phyloP scores from a whole-genome alignment of 345 rosid genomes.

The Trapa bicornis region DNA sequence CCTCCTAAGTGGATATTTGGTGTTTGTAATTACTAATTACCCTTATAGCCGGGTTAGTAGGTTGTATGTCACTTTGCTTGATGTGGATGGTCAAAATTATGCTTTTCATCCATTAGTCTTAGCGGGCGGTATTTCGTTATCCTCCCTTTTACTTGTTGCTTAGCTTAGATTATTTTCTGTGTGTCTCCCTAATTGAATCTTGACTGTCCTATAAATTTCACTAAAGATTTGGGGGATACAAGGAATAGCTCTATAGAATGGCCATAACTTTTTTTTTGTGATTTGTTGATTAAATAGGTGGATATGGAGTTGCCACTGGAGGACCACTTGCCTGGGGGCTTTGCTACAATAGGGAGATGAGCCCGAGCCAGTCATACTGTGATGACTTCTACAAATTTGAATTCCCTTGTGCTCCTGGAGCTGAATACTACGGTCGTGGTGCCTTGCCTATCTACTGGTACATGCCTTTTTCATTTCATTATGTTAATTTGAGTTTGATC shows the following conservation, averaged over 20 bases:
- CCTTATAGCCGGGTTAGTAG: too few species aligned
- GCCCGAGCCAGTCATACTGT: constrained; percentile 79
- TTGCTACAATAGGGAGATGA: constrained; percentile 86
- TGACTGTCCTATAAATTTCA: background rate
- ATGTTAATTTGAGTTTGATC: background rate
- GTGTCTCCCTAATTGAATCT: background rate
- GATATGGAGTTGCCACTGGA: constrained; percentile 93
- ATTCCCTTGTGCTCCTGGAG: constrained; percentile 87
- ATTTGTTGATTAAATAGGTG: constrained; percentile 37
- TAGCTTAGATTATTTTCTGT: background rate
- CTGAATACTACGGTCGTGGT: constrained; percentile 92
- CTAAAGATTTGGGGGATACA: background rate
- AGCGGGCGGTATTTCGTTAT: too few species aligned
- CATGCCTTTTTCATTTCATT: background rate
- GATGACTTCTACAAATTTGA: constrained; percentile 50
- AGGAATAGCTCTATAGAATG: background rate
- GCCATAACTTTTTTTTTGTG: background rate
- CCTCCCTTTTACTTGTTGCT: background rate
- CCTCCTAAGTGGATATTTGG: too few species aligned
- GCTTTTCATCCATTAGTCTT: too few species aligned
- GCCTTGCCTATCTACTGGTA: constrained; percentile 90
- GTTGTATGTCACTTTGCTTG: background rate
- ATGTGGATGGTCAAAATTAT: background rate
- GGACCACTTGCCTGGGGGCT: constrained; percentile 96
- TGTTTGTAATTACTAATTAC: too few species aligned